phyloP scores from a whole-genome alignment of 257 asterid species.

The Solanum corneliomulleri region DNA sequence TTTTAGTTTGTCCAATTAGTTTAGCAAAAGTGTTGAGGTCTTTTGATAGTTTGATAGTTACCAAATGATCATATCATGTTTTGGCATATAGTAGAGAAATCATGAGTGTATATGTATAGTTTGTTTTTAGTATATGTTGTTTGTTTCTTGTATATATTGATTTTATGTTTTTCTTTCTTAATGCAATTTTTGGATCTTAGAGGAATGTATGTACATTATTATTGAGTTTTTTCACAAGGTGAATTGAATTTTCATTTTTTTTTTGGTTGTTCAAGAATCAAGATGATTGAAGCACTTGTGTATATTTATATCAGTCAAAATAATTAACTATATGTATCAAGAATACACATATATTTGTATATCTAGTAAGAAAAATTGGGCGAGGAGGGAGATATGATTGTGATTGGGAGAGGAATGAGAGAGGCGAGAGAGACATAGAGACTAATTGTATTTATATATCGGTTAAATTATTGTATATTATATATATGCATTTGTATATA shows the following conservation, averaged over 20 bases:
- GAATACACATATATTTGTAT: too few relatives aligned
- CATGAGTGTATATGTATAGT: not conserved
- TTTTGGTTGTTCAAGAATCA: not conserved
- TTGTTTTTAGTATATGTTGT: not conserved
- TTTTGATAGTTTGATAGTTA: not conserved
- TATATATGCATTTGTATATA: too few relatives aligned
- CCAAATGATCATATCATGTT: not conserved
- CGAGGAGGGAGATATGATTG: too few relatives aligned
- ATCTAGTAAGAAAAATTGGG: too few relatives aligned
- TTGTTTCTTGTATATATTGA: not conserved
- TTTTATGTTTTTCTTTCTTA: not conserved
- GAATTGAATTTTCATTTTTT: not conserved
- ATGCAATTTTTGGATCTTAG: not conserved
- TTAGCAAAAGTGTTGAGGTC: slow-evolving; percentile 21
- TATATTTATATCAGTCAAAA: too few relatives aligned
- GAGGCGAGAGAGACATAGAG: too few relatives aligned
- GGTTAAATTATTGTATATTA: too few relatives aligned
- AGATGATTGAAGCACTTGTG: not conserved
- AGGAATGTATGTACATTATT: not conserved
- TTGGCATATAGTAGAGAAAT: not conserved
- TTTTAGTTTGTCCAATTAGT: slow-evolving; percentile 46
- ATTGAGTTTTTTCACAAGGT: not conserved
- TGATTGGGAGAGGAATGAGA: too few relatives aligned
- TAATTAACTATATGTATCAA: too few relatives aligned
- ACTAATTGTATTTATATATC: too few relatives aligned